These are phyloP conservation scores for Nitzschia sp. DNA, from an alignment of 108 stramenopile species.

Conservation along the genomic window DNA sequence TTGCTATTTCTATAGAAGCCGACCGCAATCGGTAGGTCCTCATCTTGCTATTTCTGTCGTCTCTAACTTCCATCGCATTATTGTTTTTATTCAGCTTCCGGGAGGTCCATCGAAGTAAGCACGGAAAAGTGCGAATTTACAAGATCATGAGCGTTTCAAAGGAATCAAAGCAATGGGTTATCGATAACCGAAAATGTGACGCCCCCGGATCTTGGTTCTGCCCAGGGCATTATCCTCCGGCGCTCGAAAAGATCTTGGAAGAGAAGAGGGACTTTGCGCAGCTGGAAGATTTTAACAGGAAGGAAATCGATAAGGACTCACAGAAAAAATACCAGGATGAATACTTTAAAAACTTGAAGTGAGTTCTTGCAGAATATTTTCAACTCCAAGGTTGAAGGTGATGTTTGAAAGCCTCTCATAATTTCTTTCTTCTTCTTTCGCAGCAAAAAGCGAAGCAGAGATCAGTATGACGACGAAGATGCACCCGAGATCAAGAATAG, in stretches of 20 bases:
- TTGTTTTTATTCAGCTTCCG: constrained; percentile 38
- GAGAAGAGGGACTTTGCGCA: constrained; percentile 86
- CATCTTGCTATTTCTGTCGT: constrained; percentile 22
- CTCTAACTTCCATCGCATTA: constrained; percentile 53
- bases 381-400: too few species aligned
- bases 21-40: constrained; percentile 52
- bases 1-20: constrained; percentile 44
- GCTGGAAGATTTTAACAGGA: constrained; percentile 92
- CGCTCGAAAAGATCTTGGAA: constrained; percentile 76
- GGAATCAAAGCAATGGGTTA: constrained; percentile 89
- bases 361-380: constrained; percentile 22
- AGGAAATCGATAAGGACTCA: constrained; percentile 63
- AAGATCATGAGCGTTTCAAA: constrained; percentile 86
- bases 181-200: constrained; percentile 86
- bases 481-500: too few species aligned
- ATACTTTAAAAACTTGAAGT: constrained; percentile 84
- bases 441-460: neutral
- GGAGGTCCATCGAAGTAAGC: constrained; percentile 90
- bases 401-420: too few species aligned
- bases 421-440: neutral
- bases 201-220: constrained; percentile 89
- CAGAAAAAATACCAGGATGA: constrained; percentile 68
- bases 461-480: neutral
- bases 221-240: constrained; percentile 90
- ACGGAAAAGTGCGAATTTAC: constrained; percentile 98